These are phyloP conservation scores for Eimeria falciformis DNA, from an alignment of 169 alveolate genomes.

Conservation along the genomic window DNA sequence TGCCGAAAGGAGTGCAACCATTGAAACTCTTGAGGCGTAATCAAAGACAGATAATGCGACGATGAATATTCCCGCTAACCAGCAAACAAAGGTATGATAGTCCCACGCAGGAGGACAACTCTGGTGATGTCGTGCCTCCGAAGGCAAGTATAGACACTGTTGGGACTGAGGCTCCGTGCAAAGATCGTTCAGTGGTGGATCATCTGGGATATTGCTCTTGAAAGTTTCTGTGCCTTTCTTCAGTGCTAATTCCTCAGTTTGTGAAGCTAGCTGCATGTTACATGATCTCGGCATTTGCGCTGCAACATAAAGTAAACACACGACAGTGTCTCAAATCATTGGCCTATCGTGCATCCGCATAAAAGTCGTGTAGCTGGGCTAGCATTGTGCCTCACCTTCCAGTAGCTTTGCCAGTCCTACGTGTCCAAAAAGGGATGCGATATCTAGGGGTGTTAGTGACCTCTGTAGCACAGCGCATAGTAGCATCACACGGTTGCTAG, in stretches of 20 bases:
- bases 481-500: neutral
- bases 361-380: too few species aligned
- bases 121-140: too few species aligned
- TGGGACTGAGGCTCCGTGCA: too few species aligned
- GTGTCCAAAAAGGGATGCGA: slow-evolving; percentile 59
- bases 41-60: slow-evolving; percentile 23
- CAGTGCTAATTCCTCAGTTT: too few species aligned
- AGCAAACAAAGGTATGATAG: neutral
- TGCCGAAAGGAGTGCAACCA: slow-evolving; percentile 36
- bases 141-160: too few species aligned
- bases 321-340: neutral
- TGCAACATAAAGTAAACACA: slow-evolving; percentile 36
- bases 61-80: neutral
- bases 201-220: too few species aligned
- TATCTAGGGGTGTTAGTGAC: slow-evolving; percentile 63
- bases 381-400: slow-evolving; percentile 32
- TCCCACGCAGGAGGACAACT: neutral
- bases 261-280: too few species aligned
- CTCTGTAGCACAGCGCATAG: slow-evolving; percentile 50
- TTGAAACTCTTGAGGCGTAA: slow-evolving; percentile 38
- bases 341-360: too few species aligned
- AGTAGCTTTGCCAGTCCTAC: slow-evolving; percentile 55
- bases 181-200: too few species aligned
- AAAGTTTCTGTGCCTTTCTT: too few species aligned
- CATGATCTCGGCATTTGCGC: slow-evolving; percentile 3